Evolutionary conservation across 1,284 basidiomycete genomes (phyloP).

Genomic region (Moesziomyces antarcticus): DNA sequence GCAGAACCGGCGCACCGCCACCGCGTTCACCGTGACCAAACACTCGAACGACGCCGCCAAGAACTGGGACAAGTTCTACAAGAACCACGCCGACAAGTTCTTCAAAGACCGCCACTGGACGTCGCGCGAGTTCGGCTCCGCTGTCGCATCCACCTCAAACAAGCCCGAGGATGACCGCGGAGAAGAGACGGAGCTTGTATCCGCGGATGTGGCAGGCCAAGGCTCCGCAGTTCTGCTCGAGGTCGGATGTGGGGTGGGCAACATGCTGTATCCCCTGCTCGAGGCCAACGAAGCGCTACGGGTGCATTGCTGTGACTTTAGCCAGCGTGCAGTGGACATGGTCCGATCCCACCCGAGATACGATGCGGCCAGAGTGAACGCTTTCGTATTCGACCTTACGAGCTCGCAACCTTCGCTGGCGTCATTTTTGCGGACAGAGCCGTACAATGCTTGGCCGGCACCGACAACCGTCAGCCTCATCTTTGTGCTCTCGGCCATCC

Average conservation of each 20-base stretch:
- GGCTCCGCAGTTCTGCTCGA: constrained; percentile 54
- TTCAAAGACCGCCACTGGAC: constrained; percentile 69
- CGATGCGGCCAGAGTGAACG: constrained; percentile 54
- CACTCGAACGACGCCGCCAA: constrained; percentile 55
- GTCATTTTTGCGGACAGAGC: constrained; percentile 1
- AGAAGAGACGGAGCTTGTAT: constrained; percentile 25
- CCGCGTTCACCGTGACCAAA: constrained; percentile 55
- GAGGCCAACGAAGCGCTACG: constrained; percentile 44
- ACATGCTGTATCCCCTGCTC: constrained; percentile 64
- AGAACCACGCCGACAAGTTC: constrained; percentile 63
- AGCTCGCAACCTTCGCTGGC: constrained; percentile 6
- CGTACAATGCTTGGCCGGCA: constrained; percentile 15
- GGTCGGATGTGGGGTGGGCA: constrained; percentile 67
- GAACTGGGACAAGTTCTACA: constrained; percentile 69
- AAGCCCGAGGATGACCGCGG: constrained; percentile 32
- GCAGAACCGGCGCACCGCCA: constrained; percentile 53
- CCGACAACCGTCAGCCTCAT: constrained; percentile 62
- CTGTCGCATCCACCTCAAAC: constrained; percentile 7
- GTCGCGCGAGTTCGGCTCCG: constrained; percentile 57
- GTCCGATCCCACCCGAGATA: constrained; percentile 59
- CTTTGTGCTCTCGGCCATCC: constrained; percentile 68
- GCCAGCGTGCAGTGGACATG: constrained; percentile 59
- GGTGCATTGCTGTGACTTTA: constrained; percentile 67
- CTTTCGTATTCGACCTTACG: constrained; percentile 68
- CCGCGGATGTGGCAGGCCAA: neutral